Evolutionary conservation across 345 rosid species (phyloP), one percentile per base, ranked within the genome.

Genomic region (Orychophragmus violaceus): DNA sequence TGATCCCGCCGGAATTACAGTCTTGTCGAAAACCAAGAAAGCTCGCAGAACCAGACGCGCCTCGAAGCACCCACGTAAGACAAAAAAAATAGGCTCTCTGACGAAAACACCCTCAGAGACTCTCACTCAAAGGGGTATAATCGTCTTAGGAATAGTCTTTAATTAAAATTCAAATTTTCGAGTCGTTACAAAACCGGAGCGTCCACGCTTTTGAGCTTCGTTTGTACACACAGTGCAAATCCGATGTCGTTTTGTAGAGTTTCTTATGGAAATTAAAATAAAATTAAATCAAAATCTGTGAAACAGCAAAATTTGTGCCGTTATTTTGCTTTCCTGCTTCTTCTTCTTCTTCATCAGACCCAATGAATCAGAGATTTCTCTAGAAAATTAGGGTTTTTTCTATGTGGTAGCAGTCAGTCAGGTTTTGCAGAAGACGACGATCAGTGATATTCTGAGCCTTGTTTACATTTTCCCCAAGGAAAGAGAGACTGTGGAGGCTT

Each of bases 111-210:
- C 69, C 61, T 67, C 5, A 2, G 13, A 3, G 42, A 17, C 42
- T 13, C 22, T 45, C 8, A 2, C 11, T 21, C 2, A 1, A n/a
- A 49, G 51, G 82, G 80, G 30, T 4, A 51, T 0, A 17, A 1
- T 12, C 21, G 83, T 75, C 78, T 59, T 37, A 13, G n/a, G 25
- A 1, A 0, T 4, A 0, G 46, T 25, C 45, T 10, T 30, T 41
- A 59, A 18, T 72, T 28, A 77, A 21, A 72, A 77, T 83, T 78
- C 79, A 81, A 81, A 44, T 42, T 67, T 70, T 70, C 35, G 74
- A 80, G 79, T 84, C 89, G 87, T 80, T 84, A 76, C 79, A 79
- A 74, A 74, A 61, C 74, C 35, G 77, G 77, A 74, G 77, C 77
- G 74, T 74, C 46, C 46, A 14, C 46, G 10, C 46, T 41, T 41